Conservation (phyloP, 2,329 filamentous ascomycete species). For the Pezicula neosporulosa region DNA sequence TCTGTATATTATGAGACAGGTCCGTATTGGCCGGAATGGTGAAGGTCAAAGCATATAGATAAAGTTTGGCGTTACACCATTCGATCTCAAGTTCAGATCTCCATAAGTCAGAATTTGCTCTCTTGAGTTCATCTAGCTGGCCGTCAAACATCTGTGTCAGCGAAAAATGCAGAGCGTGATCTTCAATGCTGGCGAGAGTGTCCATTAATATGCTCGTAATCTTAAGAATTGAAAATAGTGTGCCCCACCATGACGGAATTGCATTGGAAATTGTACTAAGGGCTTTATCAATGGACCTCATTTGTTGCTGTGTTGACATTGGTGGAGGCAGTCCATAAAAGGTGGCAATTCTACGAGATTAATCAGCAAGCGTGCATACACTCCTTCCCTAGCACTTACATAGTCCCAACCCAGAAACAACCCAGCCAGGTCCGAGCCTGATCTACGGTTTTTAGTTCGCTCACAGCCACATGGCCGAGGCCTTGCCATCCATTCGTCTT, state of each 20-base stretch:
- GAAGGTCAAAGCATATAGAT: constrained; percentile 3
- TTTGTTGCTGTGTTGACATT: constrained; percentile 6
- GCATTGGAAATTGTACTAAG: too few relatives aligned
- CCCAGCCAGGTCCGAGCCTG: constrained; percentile 5
- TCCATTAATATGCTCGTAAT: constrained; percentile 1
- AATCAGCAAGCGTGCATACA: background rate
- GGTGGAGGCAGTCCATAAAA: constrained; percentile 4
- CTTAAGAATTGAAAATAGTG: background rate
- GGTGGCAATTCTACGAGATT: constrained; percentile 2
- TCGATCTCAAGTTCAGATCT: constrained; percentile 4
- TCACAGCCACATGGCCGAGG: background rate
- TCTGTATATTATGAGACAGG: background rate
- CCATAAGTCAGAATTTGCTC: background rate
- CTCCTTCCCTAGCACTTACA: constrained; percentile 1
- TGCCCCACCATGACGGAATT: too few relatives aligned
- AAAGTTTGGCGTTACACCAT: constrained; percentile 5
- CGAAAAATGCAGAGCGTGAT: constrained; percentile 6
- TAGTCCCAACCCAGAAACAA: constrained; percentile 5
- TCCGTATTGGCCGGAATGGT: background rate
- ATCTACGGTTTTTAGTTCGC: constrained; percentile 1
- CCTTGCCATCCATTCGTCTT: background rate
- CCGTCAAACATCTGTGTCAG: constrained; percentile 6
- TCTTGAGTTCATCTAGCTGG: constrained; percentile 2
- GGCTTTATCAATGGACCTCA: background rate
- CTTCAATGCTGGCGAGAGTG: constrained; percentile 3